Conservation (phyloP, 306 rosid genomes). For the Gynostemma pentaphyllum region DNA sequence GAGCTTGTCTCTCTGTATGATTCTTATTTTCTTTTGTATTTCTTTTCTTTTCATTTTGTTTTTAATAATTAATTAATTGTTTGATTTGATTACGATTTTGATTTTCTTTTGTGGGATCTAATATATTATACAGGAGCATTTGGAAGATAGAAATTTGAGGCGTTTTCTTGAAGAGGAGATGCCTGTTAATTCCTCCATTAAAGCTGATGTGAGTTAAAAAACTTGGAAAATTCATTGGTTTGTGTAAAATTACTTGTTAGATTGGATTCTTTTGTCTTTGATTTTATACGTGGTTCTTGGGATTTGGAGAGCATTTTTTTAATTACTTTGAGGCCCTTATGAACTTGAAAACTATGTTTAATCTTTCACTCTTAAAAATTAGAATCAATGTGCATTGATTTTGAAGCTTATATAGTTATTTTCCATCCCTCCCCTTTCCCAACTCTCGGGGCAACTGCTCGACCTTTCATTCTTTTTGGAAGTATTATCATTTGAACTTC, state of each 20-base stretch:
- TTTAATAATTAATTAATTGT: background rate
- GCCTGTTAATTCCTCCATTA: conserved; percentile 2
- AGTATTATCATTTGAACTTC: background rate
- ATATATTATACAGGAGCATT: conserved; percentile 34
- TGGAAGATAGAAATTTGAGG: conserved; percentile 59
- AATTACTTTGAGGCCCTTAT: background rate
- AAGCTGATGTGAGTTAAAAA: conserved; percentile 15
- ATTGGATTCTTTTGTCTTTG: background rate
- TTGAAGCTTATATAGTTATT: conserved; percentile 1
- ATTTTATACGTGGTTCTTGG: background rate
- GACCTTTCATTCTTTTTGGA: background rate
- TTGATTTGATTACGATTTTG: background rate
- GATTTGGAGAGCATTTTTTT: background rate
- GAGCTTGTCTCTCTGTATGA: conserved; percentile 68
- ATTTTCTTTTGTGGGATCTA: background rate
- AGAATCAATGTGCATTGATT: background rate
- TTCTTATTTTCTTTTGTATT: background rate
- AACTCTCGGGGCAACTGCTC: background rate
- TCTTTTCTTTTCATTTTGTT: background rate
- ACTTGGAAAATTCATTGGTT: conserved; percentile 8
- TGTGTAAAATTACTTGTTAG: background rate
- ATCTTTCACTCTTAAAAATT: background rate
- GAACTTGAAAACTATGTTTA: background rate
- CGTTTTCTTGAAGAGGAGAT: conserved; percentile 63
- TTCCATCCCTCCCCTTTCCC: background rate